Evolutionary conservation across 1,284 basidiomycete species (phyloP), one percentile per base, ranked within the genome.

Genomic region (Boletellus deceptivus): DNA sequence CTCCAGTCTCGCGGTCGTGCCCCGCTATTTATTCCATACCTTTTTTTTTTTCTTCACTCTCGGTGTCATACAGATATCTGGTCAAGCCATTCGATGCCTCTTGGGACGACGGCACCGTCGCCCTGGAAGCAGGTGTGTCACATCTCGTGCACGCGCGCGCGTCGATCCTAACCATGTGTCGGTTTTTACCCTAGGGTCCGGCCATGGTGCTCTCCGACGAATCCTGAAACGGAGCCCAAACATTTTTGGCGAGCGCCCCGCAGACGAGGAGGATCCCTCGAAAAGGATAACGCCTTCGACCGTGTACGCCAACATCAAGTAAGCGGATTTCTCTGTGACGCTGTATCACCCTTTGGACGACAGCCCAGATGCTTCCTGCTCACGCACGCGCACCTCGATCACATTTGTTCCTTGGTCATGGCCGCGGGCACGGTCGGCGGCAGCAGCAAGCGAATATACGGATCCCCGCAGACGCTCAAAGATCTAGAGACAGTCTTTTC

Each of bases 311-410:
- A 68, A 65, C 46, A 65, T 67, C 56, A 65, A 67, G 65, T 70
- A n/a, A 54, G 65, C 50, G 7, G 4, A 2, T 4, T 43, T 16
- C 33, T 33, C 14, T 13, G 29, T 31, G 27, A 8, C 9, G 29
- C 16, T 6, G 10, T 18, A 27, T 14, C 6, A 3, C 14, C 11
- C 18, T 10, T 31, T 31, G 29, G 13, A 14, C 20, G 24, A 41
- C 11, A 17, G 13, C 29, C 2, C 27, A 62, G 87, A 53, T 83
- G 79, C 53, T 92, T 84, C 59, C 75, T 93, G 50, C 74, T 93
- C 58, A 86, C 86, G 5, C 91, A 93, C 68, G 83, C 86, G 3
- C 91, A 93, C 65, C 70, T 93, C 22, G 91, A 93, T 70, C 91
- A 93, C 65, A 78, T 91, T 54, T 80, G 75, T 56, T 83, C 88